Evolutionary conservation across 108 stramenopile species (phyloP).

Genomic region (Cylindrotheca closterium): DNA sequence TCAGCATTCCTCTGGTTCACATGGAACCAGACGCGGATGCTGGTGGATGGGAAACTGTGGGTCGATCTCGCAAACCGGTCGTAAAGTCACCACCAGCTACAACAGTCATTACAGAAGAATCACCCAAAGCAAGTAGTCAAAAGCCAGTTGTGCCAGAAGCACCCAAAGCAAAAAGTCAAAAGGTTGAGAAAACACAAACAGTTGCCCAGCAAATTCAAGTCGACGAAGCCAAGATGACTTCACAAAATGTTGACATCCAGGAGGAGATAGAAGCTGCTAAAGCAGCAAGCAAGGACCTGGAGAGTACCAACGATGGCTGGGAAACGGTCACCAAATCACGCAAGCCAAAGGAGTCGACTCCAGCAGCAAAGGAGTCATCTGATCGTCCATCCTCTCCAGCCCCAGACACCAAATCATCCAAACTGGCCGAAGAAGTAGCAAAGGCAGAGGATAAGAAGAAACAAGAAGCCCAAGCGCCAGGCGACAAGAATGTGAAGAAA

Average conservation of each 20-base stretch:
- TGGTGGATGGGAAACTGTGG: slow-evolving; percentile 31
- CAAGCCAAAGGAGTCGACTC: too few species aligned
- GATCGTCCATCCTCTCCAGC: neutral
- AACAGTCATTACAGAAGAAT: neutral
- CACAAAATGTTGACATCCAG: neutral
- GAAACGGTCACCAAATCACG: too few species aligned
- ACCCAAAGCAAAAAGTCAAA: too few species aligned
- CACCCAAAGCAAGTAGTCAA: neutral
- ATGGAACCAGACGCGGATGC: slow-evolving; percentile 7
- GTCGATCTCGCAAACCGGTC: slow-evolving; percentile 4
- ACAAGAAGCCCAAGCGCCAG: neutral
- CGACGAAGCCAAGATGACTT: neutral
- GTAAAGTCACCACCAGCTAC: neutral
- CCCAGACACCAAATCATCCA: too few species aligned
- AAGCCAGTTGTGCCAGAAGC: too few species aligned
- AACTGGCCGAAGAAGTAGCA: too few species aligned
- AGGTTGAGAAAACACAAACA: too few species aligned
- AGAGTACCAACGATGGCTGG: too few species aligned
- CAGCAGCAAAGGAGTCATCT: too few species aligned
- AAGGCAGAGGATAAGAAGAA: slow-evolving; percentile 16
- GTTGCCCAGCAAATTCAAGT: too few species aligned
- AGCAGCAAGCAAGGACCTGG: too few species aligned
- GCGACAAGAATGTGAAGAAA: slow-evolving; percentile 1
- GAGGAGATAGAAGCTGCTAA: too few species aligned
- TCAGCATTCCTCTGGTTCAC: neutral